Evolutionary conservation across 2,329 filamentous ascomycete genomes (phyloP), one percentile per base, ranked within the genome.

Genomic region (Pseudocercospora eumusae): DNA sequence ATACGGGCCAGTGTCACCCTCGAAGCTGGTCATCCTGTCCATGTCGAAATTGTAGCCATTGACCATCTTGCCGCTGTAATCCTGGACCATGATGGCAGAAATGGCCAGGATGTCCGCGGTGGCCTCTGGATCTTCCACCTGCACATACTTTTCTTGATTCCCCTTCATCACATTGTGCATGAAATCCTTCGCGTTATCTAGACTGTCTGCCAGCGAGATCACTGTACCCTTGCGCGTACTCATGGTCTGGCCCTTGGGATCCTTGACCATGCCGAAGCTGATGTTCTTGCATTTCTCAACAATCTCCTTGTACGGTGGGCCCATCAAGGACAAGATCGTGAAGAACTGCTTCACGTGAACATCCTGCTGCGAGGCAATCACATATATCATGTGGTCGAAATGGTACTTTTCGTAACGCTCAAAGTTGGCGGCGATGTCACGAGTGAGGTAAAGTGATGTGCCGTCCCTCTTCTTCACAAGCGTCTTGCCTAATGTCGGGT

Each of bases 91-190:
- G 74, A 98, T 93, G 73, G 90, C 89, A 67, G 90, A 93, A 74
- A 98, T 97, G 66, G 93, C 95, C 2, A 98, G 84, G 10, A 86
- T 91, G 79, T 98, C 95, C 64, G 95, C 92, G 9, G 88, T 90
- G 59, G 86, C 84, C 59, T 86, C 87, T 0, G 93, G 93, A 75
- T 98, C 83, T 72, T 88, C 90, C 20, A 99, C 88, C 77, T 97
- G 92, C 60, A 86, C 80, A 78, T 98, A 99, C 82, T 99, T 99
- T 73, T 84, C 83, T 71, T 90, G 84, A 76, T 98, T 98, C 80
- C 89, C 89, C 77, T 82, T 86, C 95, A 99, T 99, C 56, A 96
- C 91, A 64, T 96, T 91, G 82, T 98, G 93, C 95, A 99, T 99
- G 79, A 93, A 91, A 59, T 97, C 93, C 71, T 86, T 88, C 7